phyloP scores from a whole-genome alignment of 257 asterid genomes.

The Gentiana straminea region DNA sequence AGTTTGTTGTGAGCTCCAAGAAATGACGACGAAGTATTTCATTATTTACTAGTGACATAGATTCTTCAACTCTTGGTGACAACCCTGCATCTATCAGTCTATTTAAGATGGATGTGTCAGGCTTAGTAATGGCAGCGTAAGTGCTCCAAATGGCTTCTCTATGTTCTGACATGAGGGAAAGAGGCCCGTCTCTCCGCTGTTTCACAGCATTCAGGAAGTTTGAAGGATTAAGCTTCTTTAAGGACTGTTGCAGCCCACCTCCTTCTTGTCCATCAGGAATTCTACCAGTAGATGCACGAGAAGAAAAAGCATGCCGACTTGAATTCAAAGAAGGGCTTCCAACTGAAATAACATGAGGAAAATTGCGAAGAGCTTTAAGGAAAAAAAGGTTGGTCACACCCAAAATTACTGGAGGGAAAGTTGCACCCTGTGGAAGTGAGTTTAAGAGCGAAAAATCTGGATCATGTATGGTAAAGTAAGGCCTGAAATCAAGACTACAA shows the following conservation, averaged over 20 bases:
- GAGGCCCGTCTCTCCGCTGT: slow-evolving; percentile 91
- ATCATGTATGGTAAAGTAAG: slow-evolving; percentile 92
- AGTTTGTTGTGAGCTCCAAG: slow-evolving; percentile 91
- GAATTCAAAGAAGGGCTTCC: slow-evolving; percentile 68
- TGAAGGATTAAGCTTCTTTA: slow-evolving; percentile 70
- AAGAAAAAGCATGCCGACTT: slow-evolving; percentile 39
- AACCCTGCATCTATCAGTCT: slow-evolving; percentile 96
- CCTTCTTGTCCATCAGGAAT: slow-evolving; percentile 42
- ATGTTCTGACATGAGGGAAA: slow-evolving; percentile 89
- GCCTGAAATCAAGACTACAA: slow-evolving; percentile 84
- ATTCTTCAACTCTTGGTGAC: slow-evolving; percentile 98
- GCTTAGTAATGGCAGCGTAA: slow-evolving; percentile 73
- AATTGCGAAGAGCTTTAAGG: slow-evolving; percentile 69
- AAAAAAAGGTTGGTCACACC: slow-evolving; percentile 97
- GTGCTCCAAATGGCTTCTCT: slow-evolving; percentile 88
- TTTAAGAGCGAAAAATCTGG: slow-evolving; percentile 75
- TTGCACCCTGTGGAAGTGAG: slow-evolving; percentile 55
- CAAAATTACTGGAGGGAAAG: slow-evolving; percentile 76
- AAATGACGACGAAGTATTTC: slow-evolving; percentile 98
- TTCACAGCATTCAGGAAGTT: slow-evolving; percentile 80
- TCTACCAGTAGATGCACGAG: slow-evolving; percentile 37
- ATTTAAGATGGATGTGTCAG: slow-evolving; percentile 88
- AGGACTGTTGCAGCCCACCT: slow-evolving; percentile 35
- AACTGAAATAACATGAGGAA: slow-evolving; percentile 92
- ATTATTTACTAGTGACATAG: slow-evolving; percentile 97